Percentiles rank a stretch among this genome's conserved stretches.
These are phyloP conservation scores for Rhynchosporium secalis DNA, from an alignment of 2,329 filamentous ascomycete genomes.

Conservation along the genomic window DNA sequence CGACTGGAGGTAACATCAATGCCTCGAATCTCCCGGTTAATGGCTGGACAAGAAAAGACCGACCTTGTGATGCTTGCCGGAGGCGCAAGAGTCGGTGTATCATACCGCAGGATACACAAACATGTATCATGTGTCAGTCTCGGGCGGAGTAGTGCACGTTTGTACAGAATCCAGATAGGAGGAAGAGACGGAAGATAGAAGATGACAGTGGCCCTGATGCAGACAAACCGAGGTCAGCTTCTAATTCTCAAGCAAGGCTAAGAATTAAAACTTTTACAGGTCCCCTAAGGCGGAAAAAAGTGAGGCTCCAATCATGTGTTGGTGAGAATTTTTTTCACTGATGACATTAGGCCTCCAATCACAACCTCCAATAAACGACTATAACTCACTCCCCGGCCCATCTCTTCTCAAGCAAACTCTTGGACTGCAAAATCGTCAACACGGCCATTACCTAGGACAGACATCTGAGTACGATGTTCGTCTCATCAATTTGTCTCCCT, in stretches of 20 bases:
- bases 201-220: slow-evolving; percentile 36
- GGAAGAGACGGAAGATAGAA: slow-evolving; percentile 73
- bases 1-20: slow-evolving; percentile 18
- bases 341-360: slow-evolving; percentile 22
- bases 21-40: slow-evolving; percentile 24
- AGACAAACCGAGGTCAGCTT: slow-evolving; percentile 30
- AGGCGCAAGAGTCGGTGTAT: slow-evolving; percentile 56
- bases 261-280: slow-evolving; percentile 21
- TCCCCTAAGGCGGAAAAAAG: slow-evolving; percentile 30
- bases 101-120: slow-evolving; percentile 68
- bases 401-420: slow-evolving; percentile 67
- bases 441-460: slow-evolving; percentile 77
- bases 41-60: slow-evolving; percentile 56
- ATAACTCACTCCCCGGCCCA: slow-evolving; percentile 64
- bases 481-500: slow-evolving; percentile 74
- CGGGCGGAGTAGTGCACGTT: slow-evolving; percentile 77
- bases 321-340: not conserved
- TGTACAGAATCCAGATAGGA: slow-evolving; percentile 69
- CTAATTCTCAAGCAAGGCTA: not conserved
- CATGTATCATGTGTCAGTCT: slow-evolving; percentile 74
- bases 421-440: slow-evolving; percentile 72
- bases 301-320: not conserved
- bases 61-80: slow-evolving; percentile 59
- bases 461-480: slow-evolving; percentile 82
- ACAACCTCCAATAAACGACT: slow-evolving; percentile 32